Conservation (phyloP, 306 rosid species). For the Castanea crenata region DNA sequence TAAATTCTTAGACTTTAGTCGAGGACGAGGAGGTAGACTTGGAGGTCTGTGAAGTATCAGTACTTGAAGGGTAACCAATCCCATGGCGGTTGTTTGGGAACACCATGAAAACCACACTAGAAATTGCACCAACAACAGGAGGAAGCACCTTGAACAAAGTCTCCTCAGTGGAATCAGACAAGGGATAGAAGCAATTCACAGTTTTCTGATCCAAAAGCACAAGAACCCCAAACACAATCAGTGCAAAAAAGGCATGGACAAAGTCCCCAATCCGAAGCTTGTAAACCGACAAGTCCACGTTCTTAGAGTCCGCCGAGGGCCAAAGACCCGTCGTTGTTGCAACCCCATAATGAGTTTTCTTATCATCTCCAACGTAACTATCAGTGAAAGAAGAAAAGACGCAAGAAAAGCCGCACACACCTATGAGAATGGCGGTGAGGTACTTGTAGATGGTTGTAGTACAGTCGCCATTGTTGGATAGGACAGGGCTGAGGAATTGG, state of each 20-base stretch:
- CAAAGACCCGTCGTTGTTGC: constrained; percentile 60
- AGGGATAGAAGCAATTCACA: constrained; percentile 57
- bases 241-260: constrained; percentile 55
- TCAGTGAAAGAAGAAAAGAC: constrained; percentile 76
- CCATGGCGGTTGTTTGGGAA: constrained; percentile 82
- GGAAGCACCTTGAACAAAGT: constrained; percentile 57
- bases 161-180: constrained; percentile 33
- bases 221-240: constrained; percentile 56
- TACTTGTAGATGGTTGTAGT: constrained; percentile 38
- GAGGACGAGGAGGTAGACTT: neutral
- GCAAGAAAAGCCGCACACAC: constrained; percentile 51
- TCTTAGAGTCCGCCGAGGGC: constrained; percentile 50
- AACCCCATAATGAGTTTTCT: constrained; percentile 49
- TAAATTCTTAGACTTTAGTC: no score
- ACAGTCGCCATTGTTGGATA: constrained; percentile 77
- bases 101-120: constrained; percentile 46
- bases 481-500: constrained; percentile 70
- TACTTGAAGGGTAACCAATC: constrained; percentile 56
- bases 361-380: constrained; percentile 64
- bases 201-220: constrained; percentile 49
- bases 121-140: constrained; percentile 51
- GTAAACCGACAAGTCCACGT: constrained; percentile 38
- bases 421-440: constrained; percentile 41
- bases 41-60: constrained; percentile 26
- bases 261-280: constrained; percentile 65